These are phyloP conservation scores for Kurtzmaniella quercitrusa DNA, from an alignment of 1,139 yeast species.

Conservation along the genomic window DNA sequence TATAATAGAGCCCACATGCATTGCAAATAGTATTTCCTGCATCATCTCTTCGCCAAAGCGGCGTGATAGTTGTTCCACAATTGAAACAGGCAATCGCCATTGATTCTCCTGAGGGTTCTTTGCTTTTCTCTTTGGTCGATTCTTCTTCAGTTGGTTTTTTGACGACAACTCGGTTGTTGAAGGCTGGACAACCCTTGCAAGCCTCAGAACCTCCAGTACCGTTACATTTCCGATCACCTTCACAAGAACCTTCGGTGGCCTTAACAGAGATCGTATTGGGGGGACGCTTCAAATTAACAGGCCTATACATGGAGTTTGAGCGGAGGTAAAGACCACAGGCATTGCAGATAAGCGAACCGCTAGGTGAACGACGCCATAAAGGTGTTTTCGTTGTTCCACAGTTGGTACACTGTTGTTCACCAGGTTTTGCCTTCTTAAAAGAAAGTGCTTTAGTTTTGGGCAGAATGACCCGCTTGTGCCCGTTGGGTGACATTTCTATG, in stretches of 20 bases:
- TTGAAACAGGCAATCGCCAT: slow-evolving; percentile 74
- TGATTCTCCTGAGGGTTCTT: slow-evolving; percentile 14
- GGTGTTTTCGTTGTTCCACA: slow-evolving; percentile 71
- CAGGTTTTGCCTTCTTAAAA: slow-evolving; percentile 6
- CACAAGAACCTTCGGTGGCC: slow-evolving; percentile 58
- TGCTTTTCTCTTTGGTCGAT: not conserved
- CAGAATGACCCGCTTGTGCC: not conserved
- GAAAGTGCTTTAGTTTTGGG: not conserved
- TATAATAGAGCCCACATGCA: slow-evolving; percentile 80
- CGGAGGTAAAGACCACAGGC: slow-evolving; percentile 66
- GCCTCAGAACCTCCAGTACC: slow-evolving; percentile 84
- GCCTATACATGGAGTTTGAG: slow-evolving; percentile 51
- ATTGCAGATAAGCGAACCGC: slow-evolving; percentile 62
- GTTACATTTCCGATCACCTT: slow-evolving; percentile 81
- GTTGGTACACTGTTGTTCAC: slow-evolving; percentile 56
- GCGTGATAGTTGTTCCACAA: slow-evolving; percentile 82
- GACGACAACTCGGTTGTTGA: slow-evolving; percentile 59
- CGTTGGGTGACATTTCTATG: not conserved
- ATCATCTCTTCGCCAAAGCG: slow-evolving; percentile 83
- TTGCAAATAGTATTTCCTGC: slow-evolving; percentile 81
- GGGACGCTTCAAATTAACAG: slow-evolving; percentile 63
- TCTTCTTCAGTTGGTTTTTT: slow-evolving; percentile 14
- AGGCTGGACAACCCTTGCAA: slow-evolving; percentile 82
- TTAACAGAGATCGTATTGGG: slow-evolving; percentile 53
- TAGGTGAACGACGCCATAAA: slow-evolving; percentile 66